These are phyloP conservation scores for Puccinia polysora DNA, from an alignment of 1,284 basidiomycete genomes.

Conservation along the genomic window DNA sequence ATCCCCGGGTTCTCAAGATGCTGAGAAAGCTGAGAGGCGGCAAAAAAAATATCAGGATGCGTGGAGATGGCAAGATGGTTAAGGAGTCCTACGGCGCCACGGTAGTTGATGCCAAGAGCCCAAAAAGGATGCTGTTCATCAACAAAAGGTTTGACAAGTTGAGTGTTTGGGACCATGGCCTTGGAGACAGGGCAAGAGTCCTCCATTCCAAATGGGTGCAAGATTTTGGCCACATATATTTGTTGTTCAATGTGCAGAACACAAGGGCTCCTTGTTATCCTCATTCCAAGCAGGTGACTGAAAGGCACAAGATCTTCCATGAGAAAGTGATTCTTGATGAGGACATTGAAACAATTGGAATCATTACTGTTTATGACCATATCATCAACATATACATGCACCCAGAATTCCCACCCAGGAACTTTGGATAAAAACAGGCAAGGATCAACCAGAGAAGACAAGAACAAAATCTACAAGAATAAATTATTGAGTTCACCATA, in stretches of 20 bases:
- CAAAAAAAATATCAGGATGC: too few relatives aligned
- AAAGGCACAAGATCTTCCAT: constrained; percentile 1
- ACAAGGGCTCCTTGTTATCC: not conserved
- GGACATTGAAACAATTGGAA: not conserved
- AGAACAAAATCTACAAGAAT: not conserved
- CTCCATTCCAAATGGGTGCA: not conserved
- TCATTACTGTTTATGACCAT: not conserved
- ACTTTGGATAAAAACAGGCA: not conserved
- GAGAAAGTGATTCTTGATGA: not conserved
- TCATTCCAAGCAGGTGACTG: not conserved
- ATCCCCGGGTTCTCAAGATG: too few relatives aligned
- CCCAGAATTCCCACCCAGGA: not conserved
- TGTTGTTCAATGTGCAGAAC: not conserved
- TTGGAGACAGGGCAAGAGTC: not conserved
- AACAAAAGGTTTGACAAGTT: not conserved
- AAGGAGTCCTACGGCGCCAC: too few relatives aligned
- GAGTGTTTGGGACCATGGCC: not conserved
- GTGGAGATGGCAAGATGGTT: too few relatives aligned
- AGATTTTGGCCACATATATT: not conserved
- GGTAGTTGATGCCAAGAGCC: not conserved
- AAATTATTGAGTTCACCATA: not conserved
- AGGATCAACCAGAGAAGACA: not conserved
- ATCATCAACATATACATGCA: constrained; percentile 4
- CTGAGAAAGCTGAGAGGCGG: too few relatives aligned
- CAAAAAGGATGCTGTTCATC: not conserved